Percentiles rank a stretch among this genome's conserved stretches.
These are phyloP conservation scores for Apiospora sp. DNA, from an alignment of 2,329 filamentous ascomycete genomes.

Conservation along the genomic window DNA sequence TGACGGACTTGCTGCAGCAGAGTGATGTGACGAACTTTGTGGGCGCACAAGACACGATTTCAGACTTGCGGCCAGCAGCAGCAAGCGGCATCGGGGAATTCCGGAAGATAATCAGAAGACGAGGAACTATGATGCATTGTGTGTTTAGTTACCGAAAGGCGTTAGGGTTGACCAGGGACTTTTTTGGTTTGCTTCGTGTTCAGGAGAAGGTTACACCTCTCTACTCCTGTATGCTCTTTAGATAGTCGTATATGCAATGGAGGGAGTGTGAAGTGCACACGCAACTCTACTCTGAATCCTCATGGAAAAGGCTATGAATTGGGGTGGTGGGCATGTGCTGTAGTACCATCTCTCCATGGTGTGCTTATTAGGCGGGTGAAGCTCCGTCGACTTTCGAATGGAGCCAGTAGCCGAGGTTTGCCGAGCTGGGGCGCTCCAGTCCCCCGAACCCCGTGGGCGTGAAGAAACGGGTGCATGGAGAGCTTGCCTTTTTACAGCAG, in stretches of 20 bases:
- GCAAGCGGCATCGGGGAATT: conserved; percentile 4
- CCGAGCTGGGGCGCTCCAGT: conserved; percentile 12
- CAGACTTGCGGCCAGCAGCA: conserved; percentile 9
- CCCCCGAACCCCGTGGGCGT: conserved; percentile 1
- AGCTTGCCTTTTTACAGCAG: conserved; percentile 23
- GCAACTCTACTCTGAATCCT: neutral
- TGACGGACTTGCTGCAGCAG: conserved; percentile 1
- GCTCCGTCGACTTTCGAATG: conserved; percentile 8
- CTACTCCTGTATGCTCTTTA: neutral
- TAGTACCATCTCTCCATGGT: neutral
- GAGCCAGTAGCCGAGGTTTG: conserved; percentile 18
- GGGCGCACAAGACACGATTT: conserved; percentile 6
- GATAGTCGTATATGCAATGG: neutral
- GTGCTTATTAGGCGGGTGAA: conserved; percentile 12
- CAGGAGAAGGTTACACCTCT: neutral
- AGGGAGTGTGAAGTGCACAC: neutral
- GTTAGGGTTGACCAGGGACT: conserved; percentile 5
- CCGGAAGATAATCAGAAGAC: neutral
- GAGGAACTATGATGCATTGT: conserved; percentile 8
- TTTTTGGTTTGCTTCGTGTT: neutral
- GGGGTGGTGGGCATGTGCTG: neutral
- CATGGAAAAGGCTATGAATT: neutral
- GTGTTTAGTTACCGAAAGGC: conserved; percentile 9
- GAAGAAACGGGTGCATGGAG: conserved; percentile 20
- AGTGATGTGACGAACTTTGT: conserved; percentile 19